Conservation (phyloP, 1,139 yeast genomes). For the Sugiyamaella paludigena region DNA sequence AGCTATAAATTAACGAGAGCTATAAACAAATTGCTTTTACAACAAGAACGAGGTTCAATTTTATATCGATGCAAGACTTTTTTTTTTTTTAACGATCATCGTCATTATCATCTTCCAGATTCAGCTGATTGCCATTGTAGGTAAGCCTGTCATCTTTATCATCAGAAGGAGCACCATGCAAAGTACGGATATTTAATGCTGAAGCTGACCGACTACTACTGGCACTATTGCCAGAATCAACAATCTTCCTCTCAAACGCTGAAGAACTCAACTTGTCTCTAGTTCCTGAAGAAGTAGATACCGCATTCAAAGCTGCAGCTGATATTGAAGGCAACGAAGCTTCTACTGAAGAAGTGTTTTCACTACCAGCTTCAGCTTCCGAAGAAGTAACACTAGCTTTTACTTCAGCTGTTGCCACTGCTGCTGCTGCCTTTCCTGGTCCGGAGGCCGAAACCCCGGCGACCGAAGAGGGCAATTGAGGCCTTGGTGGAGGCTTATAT, state of each 20-base stretch:
- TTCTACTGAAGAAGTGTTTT: conserved; percentile 3
- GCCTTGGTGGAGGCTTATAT: conserved; percentile 22
- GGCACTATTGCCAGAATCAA: conserved; percentile 1
- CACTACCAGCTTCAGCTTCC: not conserved
- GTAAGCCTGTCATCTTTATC: conserved; percentile 39
- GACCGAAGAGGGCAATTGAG: not conserved
- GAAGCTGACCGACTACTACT: conserved; percentile 11
- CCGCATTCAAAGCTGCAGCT: conserved; percentile 1
- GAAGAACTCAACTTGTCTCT: conserved; percentile 6
- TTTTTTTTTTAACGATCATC: not conserved
- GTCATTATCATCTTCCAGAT: conserved; percentile 38
- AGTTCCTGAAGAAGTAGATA: not conserved
- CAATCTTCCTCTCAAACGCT: not conserved
- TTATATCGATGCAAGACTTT: no score
- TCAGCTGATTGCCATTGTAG: conserved; percentile 49
- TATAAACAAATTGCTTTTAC: no score
- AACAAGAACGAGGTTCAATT: no score
- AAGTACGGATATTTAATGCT: conserved; percentile 29
- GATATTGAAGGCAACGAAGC: conserved; percentile 6
- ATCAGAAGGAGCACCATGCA: conserved; percentile 25
- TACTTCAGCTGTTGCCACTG: not conserved
- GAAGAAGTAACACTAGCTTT: not conserved
- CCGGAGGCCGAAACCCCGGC: not conserved
- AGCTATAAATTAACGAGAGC: no score
- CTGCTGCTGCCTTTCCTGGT: no score